phyloP scores from a whole-genome alignment of 2,329 filamentous ascomycete species.

The Diaporthe velutina region DNA sequence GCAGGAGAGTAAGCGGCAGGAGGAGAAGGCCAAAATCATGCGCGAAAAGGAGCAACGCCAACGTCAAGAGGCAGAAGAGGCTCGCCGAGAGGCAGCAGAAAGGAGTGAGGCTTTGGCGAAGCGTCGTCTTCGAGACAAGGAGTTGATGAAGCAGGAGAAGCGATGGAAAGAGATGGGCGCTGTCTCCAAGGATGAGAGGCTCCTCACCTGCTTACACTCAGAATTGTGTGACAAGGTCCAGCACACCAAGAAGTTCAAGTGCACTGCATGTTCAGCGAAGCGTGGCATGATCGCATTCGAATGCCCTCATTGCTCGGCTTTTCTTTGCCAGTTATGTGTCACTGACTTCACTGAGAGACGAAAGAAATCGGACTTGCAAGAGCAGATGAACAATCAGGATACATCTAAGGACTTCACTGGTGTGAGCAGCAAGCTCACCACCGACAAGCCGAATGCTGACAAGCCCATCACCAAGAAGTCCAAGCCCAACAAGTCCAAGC shows the following conservation, averaged over 20 bases:
- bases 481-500: background rate
- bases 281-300: constrained; percentile 44
- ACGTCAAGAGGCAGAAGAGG: background rate
- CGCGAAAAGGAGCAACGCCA: background rate
- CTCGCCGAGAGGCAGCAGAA: background rate
- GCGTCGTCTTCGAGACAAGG: background rate
- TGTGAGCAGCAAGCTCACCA: background rate
- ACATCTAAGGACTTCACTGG: background rate
- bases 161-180: constrained; percentile 40
- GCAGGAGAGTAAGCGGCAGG: background rate
- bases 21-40: background rate
- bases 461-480: background rate
- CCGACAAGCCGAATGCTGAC: background rate
- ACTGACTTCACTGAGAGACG: constrained; percentile 40
- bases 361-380: constrained; percentile 32
- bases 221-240: constrained; percentile 42
- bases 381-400: constrained; percentile 19
- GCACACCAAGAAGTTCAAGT: constrained; percentile 45
- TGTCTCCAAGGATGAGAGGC: constrained; percentile 41
- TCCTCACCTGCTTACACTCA: constrained; percentile 43
- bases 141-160: constrained; percentile 39
- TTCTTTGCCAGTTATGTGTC: constrained; percentile 45
- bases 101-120: background rate
- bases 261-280: constrained; percentile 41
- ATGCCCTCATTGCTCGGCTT: constrained; percentile 43